A percentile compares a stretch with the other conserved stretches of the same genome.
Conservation (phyloP, 306 rosid genomes). For the Acacia melanoxylon region DNA sequence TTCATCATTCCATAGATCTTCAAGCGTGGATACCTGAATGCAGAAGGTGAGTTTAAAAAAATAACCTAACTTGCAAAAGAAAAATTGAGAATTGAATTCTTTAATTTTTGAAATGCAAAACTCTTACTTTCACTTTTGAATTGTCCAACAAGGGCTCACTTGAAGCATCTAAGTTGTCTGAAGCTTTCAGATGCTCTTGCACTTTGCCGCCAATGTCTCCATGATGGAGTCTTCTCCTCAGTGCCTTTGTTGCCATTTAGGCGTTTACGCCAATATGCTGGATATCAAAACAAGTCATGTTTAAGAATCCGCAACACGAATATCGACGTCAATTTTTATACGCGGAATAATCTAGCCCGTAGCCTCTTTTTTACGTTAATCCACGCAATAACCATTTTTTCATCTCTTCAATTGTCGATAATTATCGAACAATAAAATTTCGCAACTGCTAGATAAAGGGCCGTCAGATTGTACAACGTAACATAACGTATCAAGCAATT, state of each 20-base stretch:
- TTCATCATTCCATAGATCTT: slow-evolving; percentile 79
- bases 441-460: slow-evolving; percentile 13
- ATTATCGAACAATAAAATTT: slow-evolving; percentile 9
- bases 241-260: slow-evolving; percentile 62
- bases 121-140: slow-evolving; percentile 44
- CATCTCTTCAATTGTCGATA: slow-evolving; percentile 13
- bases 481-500: not conserved
- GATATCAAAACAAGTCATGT: slow-evolving; percentile 22
- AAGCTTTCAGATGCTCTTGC: slow-evolving; percentile 53
- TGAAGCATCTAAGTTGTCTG: slow-evolving; percentile 50
- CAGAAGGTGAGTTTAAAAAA: not conserved
- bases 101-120: not conserved
- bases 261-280: slow-evolving; percentile 35
- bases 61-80: not conserved
- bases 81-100: not conserved
- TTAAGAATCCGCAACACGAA: slow-evolving; percentile 25
- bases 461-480: slow-evolving; percentile 6
- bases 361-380: not conserved
- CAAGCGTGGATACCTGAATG: slow-evolving; percentile 44
- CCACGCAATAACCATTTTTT: not conserved
- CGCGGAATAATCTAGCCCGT: slow-evolving; percentile 9
- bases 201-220: slow-evolving; percentile 77
- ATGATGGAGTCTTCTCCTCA: slow-evolving; percentile 88
- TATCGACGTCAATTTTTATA: slow-evolving; percentile 11
- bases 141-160: slow-evolving; percentile 60